phyloP scores from a whole-genome alignment of 2,329 filamentous ascomycete genomes.

The Domatiomyces globalis region DNA sequence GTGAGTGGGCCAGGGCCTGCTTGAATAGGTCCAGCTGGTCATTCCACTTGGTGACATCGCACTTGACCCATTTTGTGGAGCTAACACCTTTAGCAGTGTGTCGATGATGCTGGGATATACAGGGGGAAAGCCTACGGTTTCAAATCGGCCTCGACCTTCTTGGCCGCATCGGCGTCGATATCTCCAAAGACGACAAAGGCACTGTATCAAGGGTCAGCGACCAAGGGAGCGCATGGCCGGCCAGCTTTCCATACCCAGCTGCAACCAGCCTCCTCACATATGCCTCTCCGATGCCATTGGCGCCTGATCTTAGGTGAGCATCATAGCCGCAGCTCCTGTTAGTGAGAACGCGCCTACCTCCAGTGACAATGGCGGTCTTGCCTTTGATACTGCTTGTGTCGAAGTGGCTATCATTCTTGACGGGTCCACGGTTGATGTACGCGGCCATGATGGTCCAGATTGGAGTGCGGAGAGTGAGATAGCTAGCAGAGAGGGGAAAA shows the following conservation, averaged over 20 bases:
- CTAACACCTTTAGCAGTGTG: conserved; percentile 1
- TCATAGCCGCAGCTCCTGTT: not conserved
- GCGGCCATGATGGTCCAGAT: conserved; percentile 3
- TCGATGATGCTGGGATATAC: not conserved
- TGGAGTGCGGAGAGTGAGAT: not conserved
- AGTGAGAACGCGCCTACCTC: conserved; percentile 11
- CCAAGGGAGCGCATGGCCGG: not conserved
- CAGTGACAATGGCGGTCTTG: conserved; percentile 24
- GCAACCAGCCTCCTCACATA: conserved; percentile 20
- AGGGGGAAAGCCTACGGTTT: not conserved
- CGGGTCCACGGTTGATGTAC: conserved; percentile 10
- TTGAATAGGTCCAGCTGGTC: conserved; percentile 52
- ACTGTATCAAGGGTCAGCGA: conserved; percentile 2
- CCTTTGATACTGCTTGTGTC: conserved; percentile 17
- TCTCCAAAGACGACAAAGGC: conserved; percentile 20
- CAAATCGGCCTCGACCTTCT: not conserved
- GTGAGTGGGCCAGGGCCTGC: conserved; percentile 39
- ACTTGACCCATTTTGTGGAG: conserved; percentile 22
- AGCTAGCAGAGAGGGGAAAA: not conserved
- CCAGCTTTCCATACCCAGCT: conserved; percentile 11
- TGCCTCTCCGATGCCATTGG: conserved; percentile 23
- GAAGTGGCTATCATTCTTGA: conserved; percentile 9
- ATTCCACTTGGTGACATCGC: conserved; percentile 50
- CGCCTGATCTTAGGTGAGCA: conserved; percentile 12
- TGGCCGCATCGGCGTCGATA: conserved; percentile 28